Conservation (phyloP, 805 yeast genomes). For the Deakozyma indianensis region DNA sequence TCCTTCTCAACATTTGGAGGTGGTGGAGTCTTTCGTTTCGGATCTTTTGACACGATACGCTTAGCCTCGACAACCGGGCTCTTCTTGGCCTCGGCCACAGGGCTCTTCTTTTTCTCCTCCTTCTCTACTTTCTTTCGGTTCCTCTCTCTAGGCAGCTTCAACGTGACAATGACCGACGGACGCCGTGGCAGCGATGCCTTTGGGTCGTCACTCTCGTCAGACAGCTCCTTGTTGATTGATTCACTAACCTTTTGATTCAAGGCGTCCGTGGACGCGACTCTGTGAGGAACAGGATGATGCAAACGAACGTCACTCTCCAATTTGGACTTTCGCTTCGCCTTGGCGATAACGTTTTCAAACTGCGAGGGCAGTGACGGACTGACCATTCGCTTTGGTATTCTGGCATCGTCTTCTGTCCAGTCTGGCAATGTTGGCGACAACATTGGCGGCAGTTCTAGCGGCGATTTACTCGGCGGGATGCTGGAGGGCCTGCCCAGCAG, state of each 20-base stretch:
- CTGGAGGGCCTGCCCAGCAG: background rate
- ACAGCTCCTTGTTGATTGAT: background rate
- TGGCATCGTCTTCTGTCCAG: conserved; percentile 7
- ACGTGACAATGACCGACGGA: conserved; percentile 6
- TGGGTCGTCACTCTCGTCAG: background rate
- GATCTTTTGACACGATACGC: too few species aligned
- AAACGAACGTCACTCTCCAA: conserved; percentile 2
- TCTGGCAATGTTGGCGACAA: conserved; percentile 25
- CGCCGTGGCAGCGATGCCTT: background rate
- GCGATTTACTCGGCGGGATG: background rate
- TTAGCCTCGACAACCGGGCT: too few species aligned
- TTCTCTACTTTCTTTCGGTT: too few species aligned
- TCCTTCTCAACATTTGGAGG: too few species aligned
- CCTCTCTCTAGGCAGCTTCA: conserved; percentile 3
- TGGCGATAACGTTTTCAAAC: conserved; percentile 10
- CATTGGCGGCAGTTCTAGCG: conserved; percentile 19
- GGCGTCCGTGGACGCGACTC: conserved; percentile 3
- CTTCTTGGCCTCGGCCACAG: too few species aligned
- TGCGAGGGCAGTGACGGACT: conserved; percentile 27
- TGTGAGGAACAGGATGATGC: conserved; percentile 8
- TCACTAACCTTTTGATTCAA: too few species aligned
- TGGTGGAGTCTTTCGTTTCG: too few species aligned
- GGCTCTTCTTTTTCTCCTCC: too few species aligned
- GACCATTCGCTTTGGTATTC: conserved; percentile 19
- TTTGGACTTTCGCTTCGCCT: conserved; percentile 1